These are phyloP conservation scores for Mucor velutinosus DNA, from an alignment of 371 early-diverging fungal genomes.

Conservation along the genomic window DNA sequence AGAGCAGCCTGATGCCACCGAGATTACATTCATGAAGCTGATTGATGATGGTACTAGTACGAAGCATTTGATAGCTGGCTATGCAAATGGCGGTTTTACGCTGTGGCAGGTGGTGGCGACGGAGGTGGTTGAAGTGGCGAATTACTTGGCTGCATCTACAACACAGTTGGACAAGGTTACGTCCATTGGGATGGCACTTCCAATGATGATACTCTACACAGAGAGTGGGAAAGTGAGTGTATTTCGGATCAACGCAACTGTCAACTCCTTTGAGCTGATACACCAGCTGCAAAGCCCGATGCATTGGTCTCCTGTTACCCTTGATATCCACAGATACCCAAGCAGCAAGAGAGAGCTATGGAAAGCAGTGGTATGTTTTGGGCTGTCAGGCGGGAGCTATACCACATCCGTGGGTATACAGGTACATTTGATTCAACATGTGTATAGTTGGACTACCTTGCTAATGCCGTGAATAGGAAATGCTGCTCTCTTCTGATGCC, in stretches of 20 bases:
- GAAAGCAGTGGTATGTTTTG: constrained; percentile 39
- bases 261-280: constrained; percentile 14
- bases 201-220: constrained; percentile 39
- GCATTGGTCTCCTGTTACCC: constrained; percentile 34
- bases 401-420: constrained; percentile 43
- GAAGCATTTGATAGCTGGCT: constrained; percentile 40
- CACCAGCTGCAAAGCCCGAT: constrained; percentile 40
- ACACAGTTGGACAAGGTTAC: constrained; percentile 8
- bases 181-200: constrained; percentile 35
- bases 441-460: not conserved
- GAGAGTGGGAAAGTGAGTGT: constrained; percentile 30
- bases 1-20: not conserved
- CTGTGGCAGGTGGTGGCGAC: constrained; percentile 35
- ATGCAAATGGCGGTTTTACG: constrained; percentile 45
- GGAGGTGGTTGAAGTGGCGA: constrained; percentile 3
- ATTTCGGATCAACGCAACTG: constrained; percentile 22
- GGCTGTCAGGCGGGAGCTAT: constrained; percentile 30
- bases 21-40: constrained; percentile 31
- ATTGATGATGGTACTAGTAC: not conserved
- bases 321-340: constrained; percentile 17
- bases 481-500: constrained; percentile 21
- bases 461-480: constrained; percentile 25
- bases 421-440: constrained; percentile 12
- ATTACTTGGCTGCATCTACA: constrained; percentile 14
- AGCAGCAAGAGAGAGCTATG: constrained; percentile 13